Evolutionary conservation across 2,329 filamentous ascomycete genomes (phyloP).

Genomic region (Alternaria sp.): DNA sequence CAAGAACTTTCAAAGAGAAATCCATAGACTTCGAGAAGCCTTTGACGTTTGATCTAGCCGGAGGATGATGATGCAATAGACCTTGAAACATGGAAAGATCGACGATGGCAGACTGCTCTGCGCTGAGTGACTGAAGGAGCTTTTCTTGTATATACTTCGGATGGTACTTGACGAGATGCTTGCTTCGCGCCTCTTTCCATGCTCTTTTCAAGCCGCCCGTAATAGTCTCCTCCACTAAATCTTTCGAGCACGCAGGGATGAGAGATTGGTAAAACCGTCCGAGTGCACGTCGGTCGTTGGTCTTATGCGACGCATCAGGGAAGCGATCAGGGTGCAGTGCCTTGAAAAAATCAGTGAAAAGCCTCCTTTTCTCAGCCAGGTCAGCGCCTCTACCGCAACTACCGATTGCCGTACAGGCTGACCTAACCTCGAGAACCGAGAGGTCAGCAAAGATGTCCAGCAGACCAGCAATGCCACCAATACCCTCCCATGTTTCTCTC

Average conservation of each 20-base stretch:
- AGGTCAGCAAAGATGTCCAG: slow-evolving; percentile 33
- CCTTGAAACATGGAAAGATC: slow-evolving; percentile 12
- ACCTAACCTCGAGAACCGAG: slow-evolving; percentile 37
- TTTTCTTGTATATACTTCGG: slow-evolving; percentile 25
- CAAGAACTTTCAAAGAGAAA: slow-evolving; percentile 35
- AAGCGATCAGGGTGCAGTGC: slow-evolving; percentile 32
- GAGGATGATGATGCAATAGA: slow-evolving; percentile 25
- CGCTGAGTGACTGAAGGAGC: slow-evolving; percentile 21
- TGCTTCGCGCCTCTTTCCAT: slow-evolving; percentile 15
- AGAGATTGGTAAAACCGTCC: slow-evolving; percentile 30
- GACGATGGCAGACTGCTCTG: background rate
- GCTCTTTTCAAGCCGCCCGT: slow-evolving; percentile 6
- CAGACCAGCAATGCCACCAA: slow-evolving; percentile 42
- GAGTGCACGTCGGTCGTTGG: slow-evolving; percentile 32
- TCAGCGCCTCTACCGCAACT: slow-evolving; percentile 24
- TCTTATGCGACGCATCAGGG: slow-evolving; percentile 20
- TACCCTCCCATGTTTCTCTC: slow-evolving; percentile 37
- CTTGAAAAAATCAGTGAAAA: slow-evolving; percentile 35
- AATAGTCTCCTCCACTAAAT: slow-evolving; percentile 25
- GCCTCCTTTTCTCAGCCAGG: slow-evolving; percentile 26
- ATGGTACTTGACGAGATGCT: slow-evolving; percentile 28
- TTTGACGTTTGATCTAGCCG: slow-evolving; percentile 2
- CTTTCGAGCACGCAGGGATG: slow-evolving; percentile 33
- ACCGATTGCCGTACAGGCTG: slow-evolving; percentile 31
- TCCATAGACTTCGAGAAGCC: slow-evolving; percentile 42